phyloP scores from a whole-genome alignment of 106 monocot genomes.

The Dactylorhiza incarnata region DNA sequence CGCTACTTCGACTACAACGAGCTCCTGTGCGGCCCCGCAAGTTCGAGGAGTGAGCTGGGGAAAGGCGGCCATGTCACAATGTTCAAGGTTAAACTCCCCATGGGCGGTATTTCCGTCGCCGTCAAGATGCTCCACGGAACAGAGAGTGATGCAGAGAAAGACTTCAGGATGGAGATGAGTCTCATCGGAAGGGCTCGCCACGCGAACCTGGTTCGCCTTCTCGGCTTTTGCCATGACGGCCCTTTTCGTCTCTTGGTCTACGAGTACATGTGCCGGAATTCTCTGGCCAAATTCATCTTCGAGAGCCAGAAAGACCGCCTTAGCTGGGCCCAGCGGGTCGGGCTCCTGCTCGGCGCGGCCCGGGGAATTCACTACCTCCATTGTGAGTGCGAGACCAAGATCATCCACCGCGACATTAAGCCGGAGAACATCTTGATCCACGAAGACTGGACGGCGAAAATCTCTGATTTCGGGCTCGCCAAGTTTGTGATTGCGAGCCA shows the following conservation, averaged over 20 bases:
- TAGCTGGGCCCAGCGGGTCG: not conserved
- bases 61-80: slow-evolving; percentile 23
- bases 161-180: slow-evolving; percentile 1
- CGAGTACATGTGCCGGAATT: not conserved
- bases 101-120: not conserved
- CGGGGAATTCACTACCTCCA: not conserved
- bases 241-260: not conserved
- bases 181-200: slow-evolving; percentile 3
- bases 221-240: slow-evolving; percentile 3
- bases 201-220: not conserved
- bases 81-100: slow-evolving; percentile 11
- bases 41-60: slow-evolving; percentile 16
- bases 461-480: slow-evolving; percentile 46
- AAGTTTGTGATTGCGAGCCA: slow-evolving; percentile 18
- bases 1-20: slow-evolving; percentile 21
- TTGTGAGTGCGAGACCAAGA: not conserved
- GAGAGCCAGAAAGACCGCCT: not conserved
- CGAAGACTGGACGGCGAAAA: slow-evolving; percentile 15
- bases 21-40: slow-evolving; percentile 9
- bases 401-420: slow-evolving; percentile 6
- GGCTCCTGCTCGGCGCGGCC: not conserved
- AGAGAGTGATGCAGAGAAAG: not conserved
- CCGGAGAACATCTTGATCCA: slow-evolving; percentile 6
- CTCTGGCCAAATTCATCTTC: not conserved
- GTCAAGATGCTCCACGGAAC: not conserved